A percentile compares a stretch with the other conserved stretches of the same genome.
phyloP scores from a whole-genome alignment of 345 rosid species.

The Pugionium dolabratum region DNA sequence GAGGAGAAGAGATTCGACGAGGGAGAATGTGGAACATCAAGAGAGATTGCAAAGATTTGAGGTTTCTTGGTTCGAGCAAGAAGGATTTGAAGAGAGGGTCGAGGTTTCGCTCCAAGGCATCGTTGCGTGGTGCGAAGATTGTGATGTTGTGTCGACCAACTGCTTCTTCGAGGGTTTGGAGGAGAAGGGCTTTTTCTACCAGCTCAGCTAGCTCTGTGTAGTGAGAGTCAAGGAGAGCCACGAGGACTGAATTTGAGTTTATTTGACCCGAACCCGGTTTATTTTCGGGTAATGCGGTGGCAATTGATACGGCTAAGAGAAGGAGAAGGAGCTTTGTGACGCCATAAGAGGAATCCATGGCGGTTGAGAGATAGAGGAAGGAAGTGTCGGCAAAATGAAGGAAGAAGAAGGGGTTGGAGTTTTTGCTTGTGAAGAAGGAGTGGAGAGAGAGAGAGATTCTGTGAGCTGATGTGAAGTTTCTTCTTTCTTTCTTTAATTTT shows the following conservation, averaged over 20 bases:
- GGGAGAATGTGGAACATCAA: conserved; percentile 80
- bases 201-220: conserved; percentile 89
- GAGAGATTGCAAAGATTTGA: conserved; percentile 74
- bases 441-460: conserved; percentile 32
- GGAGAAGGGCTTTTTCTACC: conserved; percentile 87
- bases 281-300: conserved; percentile 53
- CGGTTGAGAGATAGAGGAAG: conserved; percentile 33
- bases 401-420: conserved; percentile 19
- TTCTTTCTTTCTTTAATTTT: conserved; percentile 31
- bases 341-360: conserved; percentile 64
- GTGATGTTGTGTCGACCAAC: conserved; percentile 81
- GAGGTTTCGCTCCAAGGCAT: conserved; percentile 77
- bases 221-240: conserved; percentile 93
- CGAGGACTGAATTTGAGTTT: conserved; percentile 92
- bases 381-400: conserved; percentile 41
- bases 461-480: conserved; percentile 36
- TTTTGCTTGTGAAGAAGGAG: conserved; percentile 30
- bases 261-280: conserved; percentile 51
- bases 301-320: conserved; percentile 30
- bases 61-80: conserved; percentile 89
- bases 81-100: conserved; percentile 90
- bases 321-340: conserved; percentile 39
- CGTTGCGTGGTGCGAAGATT: conserved; percentile 88
- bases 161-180: conserved; percentile 83
- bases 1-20: conserved; percentile 48